Evolutionary conservation across 2,329 filamentous ascomycete species (phyloP), one percentile per base, ranked within the genome.

Genomic region (Sodiomyces alkalinus): DNA sequence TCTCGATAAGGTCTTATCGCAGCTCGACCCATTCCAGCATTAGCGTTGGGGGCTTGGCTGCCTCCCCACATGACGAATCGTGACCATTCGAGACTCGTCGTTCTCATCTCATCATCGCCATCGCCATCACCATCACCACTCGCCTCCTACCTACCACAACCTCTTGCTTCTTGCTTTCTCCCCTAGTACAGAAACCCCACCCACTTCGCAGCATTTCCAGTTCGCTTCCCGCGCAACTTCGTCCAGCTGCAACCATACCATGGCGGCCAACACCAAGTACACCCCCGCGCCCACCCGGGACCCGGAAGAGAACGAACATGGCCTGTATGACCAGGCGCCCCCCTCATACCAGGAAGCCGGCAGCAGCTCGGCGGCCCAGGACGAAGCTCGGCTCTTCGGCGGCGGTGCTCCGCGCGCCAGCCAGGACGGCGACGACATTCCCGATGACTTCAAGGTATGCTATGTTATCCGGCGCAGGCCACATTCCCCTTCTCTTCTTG

Each of bases 391-490:
- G 14, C 63, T 80, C 22, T 68, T 80, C 32, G 67, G 67, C 36
- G 73, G 68, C 27, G 77, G 73, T 26, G 71, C 66, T 24, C 74
- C 82, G 28, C 74, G 86, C 43, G 68, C 65, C 49, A 86, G 86
- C 53, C 74, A 86, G 48, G 87, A 94, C 56, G 34, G 33, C 12
- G 33, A 35, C 14, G 92, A 94, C 47, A 51, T 96, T 24, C 87
- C 87, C 2, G 87, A 96, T 60, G 87, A 96, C 56, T 96, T 96
- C 73, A 96, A 94, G 68, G 78, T 81, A 42, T 14, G 28, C n/a
- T n/a, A n/a, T n/a, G n/a, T n/a, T 14, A 11, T 4, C 41, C 10
- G 4, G 8, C 12, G 11, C 18, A 18, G 21, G 12, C 14, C 17
- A 18, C 15, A 9, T 16, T 4, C 10, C 9, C 15, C 5, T 23